A percentile compares a stretch with the other conserved stretches of the same genome.
Conservation (phyloP, 2,329 filamentous ascomycete species). For the Trichoderma sp. region DNA sequence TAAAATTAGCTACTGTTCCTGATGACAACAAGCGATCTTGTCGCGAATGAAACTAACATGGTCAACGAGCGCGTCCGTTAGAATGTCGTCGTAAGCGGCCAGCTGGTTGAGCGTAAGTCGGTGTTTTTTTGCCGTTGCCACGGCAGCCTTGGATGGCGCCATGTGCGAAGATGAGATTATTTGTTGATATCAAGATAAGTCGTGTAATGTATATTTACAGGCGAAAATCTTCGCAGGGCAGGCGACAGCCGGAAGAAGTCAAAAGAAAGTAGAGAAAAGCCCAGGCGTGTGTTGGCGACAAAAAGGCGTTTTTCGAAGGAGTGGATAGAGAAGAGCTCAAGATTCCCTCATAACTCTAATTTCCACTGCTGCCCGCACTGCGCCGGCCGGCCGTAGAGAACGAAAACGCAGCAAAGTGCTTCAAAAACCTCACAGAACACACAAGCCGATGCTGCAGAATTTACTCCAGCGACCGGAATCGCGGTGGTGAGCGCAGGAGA, state of each 20-base stretch:
- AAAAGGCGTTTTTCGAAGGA: slow-evolving; percentile 10
- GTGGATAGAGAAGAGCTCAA: slow-evolving; percentile 26
- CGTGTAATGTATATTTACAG: not conserved
- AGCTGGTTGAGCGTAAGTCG: slow-evolving; percentile 84
- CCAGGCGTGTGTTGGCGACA: not conserved
- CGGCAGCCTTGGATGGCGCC: slow-evolving; percentile 44
- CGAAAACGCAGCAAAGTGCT: not conserved
- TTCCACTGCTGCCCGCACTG: slow-evolving; percentile 9
- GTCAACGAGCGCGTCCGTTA: slow-evolving; percentile 93
- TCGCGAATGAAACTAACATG: slow-evolving; percentile 65
- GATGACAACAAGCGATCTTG: not conserved
- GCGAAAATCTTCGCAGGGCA: not conserved
- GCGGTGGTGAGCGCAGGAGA: not conserved
- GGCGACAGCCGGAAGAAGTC: not conserved
- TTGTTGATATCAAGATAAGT: not conserved
- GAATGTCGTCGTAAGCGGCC: slow-evolving; percentile 90
- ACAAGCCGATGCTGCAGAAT: not conserved
- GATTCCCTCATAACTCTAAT: slow-evolving; percentile 24
- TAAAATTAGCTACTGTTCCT: slow-evolving; percentile 17
- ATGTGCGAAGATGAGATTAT: slow-evolving; percentile 34
- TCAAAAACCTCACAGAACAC: not conserved
- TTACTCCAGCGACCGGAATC: not conserved
- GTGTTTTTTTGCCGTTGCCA: slow-evolving; percentile 59
- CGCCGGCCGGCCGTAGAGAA: slow-evolving; percentile 4
- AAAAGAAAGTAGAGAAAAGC: not conserved